Evolutionary conservation across 805 yeast genomes (phyloP).

Genomic region (Huiozyma naganishii): DNA sequence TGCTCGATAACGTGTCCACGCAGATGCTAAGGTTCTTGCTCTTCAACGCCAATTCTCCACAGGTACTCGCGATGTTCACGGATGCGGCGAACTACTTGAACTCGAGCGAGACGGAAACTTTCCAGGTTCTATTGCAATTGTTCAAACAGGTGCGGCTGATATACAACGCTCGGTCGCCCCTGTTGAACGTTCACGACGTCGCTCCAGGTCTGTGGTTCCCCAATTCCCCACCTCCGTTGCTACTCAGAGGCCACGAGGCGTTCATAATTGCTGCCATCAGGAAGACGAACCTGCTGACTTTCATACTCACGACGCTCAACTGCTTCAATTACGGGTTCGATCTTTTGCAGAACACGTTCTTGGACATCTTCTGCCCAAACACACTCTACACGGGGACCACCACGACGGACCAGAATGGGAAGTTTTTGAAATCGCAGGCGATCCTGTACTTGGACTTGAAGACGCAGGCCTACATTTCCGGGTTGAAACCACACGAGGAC

Average conservation of each 20-base stretch:
- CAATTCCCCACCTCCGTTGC: constrained; percentile 46
- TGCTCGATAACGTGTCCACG: constrained; percentile 70
- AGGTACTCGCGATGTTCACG: constrained; percentile 54
- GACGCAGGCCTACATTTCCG: constrained; percentile 91
- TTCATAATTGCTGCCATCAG: constrained; percentile 42
- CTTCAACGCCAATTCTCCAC: constrained; percentile 40
- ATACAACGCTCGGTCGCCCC: constrained; percentile 59
- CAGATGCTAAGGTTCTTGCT: constrained; percentile 69
- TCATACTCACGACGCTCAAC: constrained; percentile 77
- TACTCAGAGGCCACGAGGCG: constrained; percentile 49
- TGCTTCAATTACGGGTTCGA: constrained; percentile 79
- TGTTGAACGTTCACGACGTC: constrained; percentile 55
- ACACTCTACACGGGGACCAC: constrained; percentile 18
- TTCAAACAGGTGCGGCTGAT: constrained; percentile 69
- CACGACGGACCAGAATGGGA: constrained; percentile 29
- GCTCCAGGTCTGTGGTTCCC: constrained; percentile 65
- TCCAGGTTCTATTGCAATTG: constrained; percentile 56
- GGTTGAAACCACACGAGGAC: constrained; percentile 38
- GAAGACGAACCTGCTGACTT: constrained; percentile 80
- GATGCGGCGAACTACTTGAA: constrained; percentile 43
- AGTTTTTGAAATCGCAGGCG: constrained; percentile 71
- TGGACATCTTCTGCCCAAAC: constrained; percentile 79
- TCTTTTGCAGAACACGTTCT: constrained; percentile 71
- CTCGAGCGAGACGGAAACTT: constrained; percentile 48
- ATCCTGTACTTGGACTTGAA: constrained; percentile 74